phyloP scores from a whole-genome alignment of 768 basidiomycete genomes.

The Collybia nuda region DNA sequence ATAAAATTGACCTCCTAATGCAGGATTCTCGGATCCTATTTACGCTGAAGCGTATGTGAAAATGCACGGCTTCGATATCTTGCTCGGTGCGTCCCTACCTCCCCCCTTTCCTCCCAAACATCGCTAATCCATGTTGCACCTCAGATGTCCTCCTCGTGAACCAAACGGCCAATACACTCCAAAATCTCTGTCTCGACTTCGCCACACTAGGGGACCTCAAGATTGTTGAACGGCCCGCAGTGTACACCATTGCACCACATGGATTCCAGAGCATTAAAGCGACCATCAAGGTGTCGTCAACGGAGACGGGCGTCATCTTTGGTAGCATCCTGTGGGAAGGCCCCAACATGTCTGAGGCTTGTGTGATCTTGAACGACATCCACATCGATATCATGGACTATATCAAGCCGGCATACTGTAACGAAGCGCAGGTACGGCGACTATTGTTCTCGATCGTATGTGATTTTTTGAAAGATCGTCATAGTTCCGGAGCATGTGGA shows the following conservation, averaged over 20 bases:
- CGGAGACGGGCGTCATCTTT: conserved; percentile 98
- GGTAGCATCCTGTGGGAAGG: conserved; percentile 98
- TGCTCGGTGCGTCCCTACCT: conserved; percentile 61
- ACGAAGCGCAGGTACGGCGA: conserved; percentile 78
- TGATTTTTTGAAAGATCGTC: not conserved
- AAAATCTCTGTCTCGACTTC: conserved; percentile 96
- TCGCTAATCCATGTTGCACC: not conserved
- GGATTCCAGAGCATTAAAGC: conserved; percentile 99
- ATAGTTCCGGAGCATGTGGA: conserved; percentile 98
- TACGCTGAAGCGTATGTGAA: conserved; percentile 98
- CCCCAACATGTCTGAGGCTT: conserved; percentile 81
- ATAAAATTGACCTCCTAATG: not conserved
- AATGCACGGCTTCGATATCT: conserved; percentile 96
- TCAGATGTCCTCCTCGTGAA: conserved; percentile 95
- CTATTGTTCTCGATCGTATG: not conserved
- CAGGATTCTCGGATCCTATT: conserved; percentile 96
- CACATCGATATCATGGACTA: conserved; percentile 99
- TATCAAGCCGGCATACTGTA: conserved; percentile 95
- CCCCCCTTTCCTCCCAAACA: not conserved
- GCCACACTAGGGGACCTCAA: conserved; percentile 97
- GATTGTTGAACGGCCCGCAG: conserved; percentile 92
- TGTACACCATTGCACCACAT: conserved; percentile 92
- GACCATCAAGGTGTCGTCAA: conserved; percentile 97
- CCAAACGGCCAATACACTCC: conserved; percentile 90
- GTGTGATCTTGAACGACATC: conserved; percentile 94